Percentiles rank a stretch among this genome's conserved stretches.
phyloP scores from a whole-genome alignment of 2,329 filamentous ascomycete species.

The Tricladium varicosporioides region DNA sequence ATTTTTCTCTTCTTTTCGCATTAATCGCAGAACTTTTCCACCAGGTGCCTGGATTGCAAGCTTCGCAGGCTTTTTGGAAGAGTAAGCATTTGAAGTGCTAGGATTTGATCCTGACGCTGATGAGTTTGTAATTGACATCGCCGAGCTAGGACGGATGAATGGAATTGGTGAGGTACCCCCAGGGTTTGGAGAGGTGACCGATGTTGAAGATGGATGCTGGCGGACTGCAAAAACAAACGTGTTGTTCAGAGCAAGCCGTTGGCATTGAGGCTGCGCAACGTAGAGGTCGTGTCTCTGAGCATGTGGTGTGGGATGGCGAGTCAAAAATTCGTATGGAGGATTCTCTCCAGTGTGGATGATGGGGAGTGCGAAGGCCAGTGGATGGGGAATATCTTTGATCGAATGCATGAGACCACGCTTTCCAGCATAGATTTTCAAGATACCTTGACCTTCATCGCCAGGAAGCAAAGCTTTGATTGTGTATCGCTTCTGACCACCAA shows the following conservation, averaged over 20 bases:
- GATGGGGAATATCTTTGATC: slow-evolving; percentile 92
- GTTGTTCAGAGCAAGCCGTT: slow-evolving; percentile 85
- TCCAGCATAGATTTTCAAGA: slow-evolving; percentile 89
- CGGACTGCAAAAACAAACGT: slow-evolving; percentile 97
- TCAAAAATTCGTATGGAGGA: slow-evolving; percentile 89
- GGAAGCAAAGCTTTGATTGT: slow-evolving; percentile 91
- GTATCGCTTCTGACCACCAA: slow-evolving; percentile 81
- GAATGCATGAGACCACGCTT: slow-evolving; percentile 96
- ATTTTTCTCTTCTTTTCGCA: slow-evolving; percentile 70
- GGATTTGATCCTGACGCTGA: slow-evolving; percentile 57
- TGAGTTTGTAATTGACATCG: slow-evolving; percentile 62
- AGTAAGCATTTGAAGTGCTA: slow-evolving; percentile 49
- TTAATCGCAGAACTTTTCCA: slow-evolving; percentile 88
- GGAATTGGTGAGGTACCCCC: slow-evolving; percentile 52
- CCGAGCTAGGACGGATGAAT: slow-evolving; percentile 58
- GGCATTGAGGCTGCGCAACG: slow-evolving; percentile 92
- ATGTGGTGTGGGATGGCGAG: slow-evolving; percentile 91
- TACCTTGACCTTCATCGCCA: slow-evolving; percentile 84
- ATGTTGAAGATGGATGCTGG: slow-evolving; percentile 74
- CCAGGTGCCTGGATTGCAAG: slow-evolving; percentile 90
- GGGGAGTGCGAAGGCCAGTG: slow-evolving; percentile 84
- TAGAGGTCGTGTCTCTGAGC: slow-evolving; percentile 98
- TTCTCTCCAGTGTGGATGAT: slow-evolving; percentile 90
- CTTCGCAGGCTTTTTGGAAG: slow-evolving; percentile 84
- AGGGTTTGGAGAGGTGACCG: slow-evolving; percentile 37